A percentile compares a stretch with the other conserved stretches of the same genome.
Evolutionary conservation across 352 stramenopile genomes (phyloP).

Genomic region (Globisporangium carolinianum): DNA sequence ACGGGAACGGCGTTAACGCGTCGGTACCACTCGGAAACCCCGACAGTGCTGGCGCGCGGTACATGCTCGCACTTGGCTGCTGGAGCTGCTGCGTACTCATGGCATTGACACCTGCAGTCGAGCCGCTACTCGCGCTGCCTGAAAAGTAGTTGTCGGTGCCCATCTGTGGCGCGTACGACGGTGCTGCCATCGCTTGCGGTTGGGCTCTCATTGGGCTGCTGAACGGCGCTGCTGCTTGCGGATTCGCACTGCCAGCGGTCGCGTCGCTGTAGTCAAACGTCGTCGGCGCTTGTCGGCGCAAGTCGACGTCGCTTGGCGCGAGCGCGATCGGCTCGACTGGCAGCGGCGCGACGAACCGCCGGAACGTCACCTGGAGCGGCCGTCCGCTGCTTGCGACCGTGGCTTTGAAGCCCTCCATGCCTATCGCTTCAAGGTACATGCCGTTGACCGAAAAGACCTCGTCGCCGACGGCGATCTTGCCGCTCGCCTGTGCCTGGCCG

Average conservation of each 20-base stretch:
- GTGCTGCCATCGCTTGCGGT: neutral
- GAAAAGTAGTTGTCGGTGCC: neutral
- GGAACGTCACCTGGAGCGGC: constrained; percentile 67
- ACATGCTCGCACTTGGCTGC: constrained; percentile 9
- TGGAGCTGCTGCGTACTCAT: constrained; percentile 3
- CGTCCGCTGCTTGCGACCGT: constrained; percentile 51
- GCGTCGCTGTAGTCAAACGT: constrained; percentile 7
- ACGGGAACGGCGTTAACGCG: constrained; percentile 26
- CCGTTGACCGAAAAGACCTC: constrained; percentile 78
- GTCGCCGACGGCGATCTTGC: constrained; percentile 65
- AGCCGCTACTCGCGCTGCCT: neutral
- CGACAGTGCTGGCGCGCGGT: constrained; percentile 1
- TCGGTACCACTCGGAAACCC: constrained; percentile 10
- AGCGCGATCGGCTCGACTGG: too few relatives aligned
- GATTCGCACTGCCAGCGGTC: too few relatives aligned
- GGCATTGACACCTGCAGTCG: constrained; percentile 4
- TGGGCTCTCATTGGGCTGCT: neutral
- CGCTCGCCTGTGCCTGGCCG: constrained; percentile 64
- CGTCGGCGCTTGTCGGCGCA: constrained; percentile 2
- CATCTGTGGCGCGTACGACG: neutral
- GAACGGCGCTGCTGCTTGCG: neutral
- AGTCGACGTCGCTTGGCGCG: neutral
- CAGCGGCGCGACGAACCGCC: constrained; percentile 19
- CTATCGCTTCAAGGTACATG: constrained; percentile 49
- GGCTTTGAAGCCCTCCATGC: constrained; percentile 79